Evolutionary conservation across 768 basidiomycete species (phyloP).

Genomic region (Candolleomyces efflorescens): DNA sequence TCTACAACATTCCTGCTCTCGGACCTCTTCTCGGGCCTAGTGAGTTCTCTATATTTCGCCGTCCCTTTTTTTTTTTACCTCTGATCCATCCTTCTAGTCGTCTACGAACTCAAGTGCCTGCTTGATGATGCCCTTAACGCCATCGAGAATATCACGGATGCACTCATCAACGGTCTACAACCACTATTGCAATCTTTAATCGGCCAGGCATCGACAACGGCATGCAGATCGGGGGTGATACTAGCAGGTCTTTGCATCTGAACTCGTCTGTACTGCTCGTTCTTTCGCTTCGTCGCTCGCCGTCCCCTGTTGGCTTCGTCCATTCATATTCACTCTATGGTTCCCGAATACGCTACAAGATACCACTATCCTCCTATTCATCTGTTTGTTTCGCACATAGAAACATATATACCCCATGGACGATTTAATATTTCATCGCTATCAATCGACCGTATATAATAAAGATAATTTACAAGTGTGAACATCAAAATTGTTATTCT

Average conservation of each 20-base stretch:
- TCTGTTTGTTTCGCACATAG: background rate
- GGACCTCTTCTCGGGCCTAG: constrained; percentile 53
- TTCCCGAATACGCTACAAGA: background rate
- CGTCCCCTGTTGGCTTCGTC: background rate
- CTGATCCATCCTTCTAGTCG: constrained; percentile 31
- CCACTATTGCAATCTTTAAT: constrained; percentile 30
- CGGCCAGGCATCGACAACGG: constrained; percentile 19
- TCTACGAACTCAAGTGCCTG: constrained; percentile 58
- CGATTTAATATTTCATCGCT: background rate
- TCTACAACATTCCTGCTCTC: constrained; percentile 38
- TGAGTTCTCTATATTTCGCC: constrained; percentile 28
- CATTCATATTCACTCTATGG: background rate
- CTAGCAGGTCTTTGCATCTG: constrained; percentile 29
- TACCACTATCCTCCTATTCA: background rate
- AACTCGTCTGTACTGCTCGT: constrained; percentile 15
- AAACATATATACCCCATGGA: background rate
- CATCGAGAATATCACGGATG: constrained; percentile 47
- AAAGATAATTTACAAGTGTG: background rate
- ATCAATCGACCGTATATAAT: background rate
- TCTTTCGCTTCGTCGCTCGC: constrained; percentile 9
- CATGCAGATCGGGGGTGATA: constrained; percentile 22
- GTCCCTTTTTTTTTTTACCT: background rate
- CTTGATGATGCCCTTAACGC: constrained; percentile 47
- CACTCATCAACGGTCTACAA: constrained; percentile 35
- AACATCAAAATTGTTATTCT: background rate